Percentiles rank a stretch among this genome's conserved stretches.
Evolutionary conservation across 352 stramenopile genomes (phyloP).

Genomic region (Pythium phragmitis): DNA sequence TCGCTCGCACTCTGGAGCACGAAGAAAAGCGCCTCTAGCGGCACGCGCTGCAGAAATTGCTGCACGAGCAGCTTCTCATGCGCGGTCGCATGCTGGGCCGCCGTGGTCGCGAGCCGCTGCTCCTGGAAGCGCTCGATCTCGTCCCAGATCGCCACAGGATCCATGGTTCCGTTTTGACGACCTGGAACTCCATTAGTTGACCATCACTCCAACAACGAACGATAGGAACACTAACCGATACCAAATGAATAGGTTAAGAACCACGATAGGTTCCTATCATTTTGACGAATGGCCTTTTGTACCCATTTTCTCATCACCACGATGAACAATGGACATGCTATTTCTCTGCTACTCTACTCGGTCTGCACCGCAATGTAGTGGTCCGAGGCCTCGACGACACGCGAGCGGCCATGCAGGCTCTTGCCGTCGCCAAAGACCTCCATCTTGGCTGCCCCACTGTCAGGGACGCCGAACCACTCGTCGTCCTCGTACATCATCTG

Average conservation of each 20-base stretch:
- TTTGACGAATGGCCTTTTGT: neutral
- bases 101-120: constrained; percentile 51
- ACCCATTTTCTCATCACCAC: neutral
- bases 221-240: too few relatives aligned
- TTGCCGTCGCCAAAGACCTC: constrained; percentile 2
- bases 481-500: constrained; percentile 62
- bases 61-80: constrained; percentile 57
- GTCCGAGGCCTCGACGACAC: neutral
- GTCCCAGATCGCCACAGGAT: constrained; percentile 35
- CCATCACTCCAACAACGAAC: constrained; percentile 12
- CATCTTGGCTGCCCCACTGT: constrained; percentile 1
- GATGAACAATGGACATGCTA: neutral
- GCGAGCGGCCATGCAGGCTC: constrained; percentile 13
- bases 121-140: constrained; percentile 69
- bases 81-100: constrained; percentile 33
- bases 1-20: constrained; percentile 82
- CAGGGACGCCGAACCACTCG: constrained; percentile 65
- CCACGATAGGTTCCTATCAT: neutral
- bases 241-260: neutral
- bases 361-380: constrained; percentile 23
- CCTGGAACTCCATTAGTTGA: constrained; percentile 8
- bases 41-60: constrained; percentile 65
- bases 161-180: constrained; percentile 13
- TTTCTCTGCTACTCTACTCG: constrained; percentile 6
- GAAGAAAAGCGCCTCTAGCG: constrained; percentile 61